A percentile compares a stretch with the other conserved stretches of the same genome.
These are phyloP conservation scores for Scedosporium apiospermum DNA, from an alignment of 2,329 filamentous ascomycete genomes.

Conservation along the genomic window DNA sequence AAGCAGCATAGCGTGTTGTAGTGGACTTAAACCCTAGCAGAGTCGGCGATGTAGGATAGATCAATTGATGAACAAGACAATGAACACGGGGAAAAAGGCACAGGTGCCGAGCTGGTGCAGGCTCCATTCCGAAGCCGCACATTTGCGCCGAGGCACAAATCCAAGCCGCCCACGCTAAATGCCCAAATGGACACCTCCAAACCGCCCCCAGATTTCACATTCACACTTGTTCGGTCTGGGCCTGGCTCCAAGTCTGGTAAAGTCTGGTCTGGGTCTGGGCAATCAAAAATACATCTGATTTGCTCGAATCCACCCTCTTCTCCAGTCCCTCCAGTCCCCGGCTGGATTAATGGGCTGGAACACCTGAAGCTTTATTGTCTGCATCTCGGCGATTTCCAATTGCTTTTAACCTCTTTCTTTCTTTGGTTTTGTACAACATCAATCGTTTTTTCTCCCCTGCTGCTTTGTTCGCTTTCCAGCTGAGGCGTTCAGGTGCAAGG, in stretches of 20 bases:
- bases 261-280: not conserved
- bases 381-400: no score
- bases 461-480: not conserved
- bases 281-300: constrained; percentile 1
- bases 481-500: not conserved
- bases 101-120: not conserved
- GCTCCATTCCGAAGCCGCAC: not conserved
- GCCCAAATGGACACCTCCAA: no score
- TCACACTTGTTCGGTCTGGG: no score
- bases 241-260: no score
- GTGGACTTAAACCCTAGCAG: no score
- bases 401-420: not conserved
- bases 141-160: not conserved
- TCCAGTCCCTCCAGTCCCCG: not conserved
- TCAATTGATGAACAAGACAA: not conserved
- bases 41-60: not conserved
- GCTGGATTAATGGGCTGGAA: not conserved
- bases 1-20: no score
- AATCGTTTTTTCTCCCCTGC: not conserved
- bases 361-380: not conserved
- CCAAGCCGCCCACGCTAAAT: not conserved
- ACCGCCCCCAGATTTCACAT: not conserved
- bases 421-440: not conserved
- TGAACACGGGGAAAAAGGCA: not conserved
- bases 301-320: not conserved